Conservation (phyloP, 306 rosid species). For the Castanopsis chinensis region DNA sequence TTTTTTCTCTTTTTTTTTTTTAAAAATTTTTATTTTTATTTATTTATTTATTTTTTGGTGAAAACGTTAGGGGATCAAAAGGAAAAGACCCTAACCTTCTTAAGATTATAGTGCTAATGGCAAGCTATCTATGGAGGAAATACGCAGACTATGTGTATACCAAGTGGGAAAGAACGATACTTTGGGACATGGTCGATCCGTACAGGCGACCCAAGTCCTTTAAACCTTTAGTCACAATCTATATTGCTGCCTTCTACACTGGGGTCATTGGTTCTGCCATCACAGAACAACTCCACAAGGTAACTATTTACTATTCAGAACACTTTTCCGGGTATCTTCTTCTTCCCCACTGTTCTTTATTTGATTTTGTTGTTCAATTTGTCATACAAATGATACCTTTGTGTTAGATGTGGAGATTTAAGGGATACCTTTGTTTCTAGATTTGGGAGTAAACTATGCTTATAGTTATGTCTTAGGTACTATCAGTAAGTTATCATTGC, state of each 20-base stretch:
- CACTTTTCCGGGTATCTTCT: not conserved
- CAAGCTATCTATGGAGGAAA: slow-evolving; percentile 78
- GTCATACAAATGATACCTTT: not conserved
- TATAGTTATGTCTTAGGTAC: not conserved
- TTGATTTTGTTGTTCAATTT: not conserved
- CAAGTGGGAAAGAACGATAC: slow-evolving; percentile 83
- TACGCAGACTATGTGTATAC: slow-evolving; percentile 78
- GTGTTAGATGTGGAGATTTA: not conserved
- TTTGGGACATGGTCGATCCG: slow-evolving; percentile 90
- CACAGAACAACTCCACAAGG: slow-evolving; percentile 95
- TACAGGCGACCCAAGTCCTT: slow-evolving; percentile 80
- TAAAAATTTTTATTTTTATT: too few relatives aligned
- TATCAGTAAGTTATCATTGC: not conserved
- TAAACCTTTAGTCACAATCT: slow-evolving; percentile 69
- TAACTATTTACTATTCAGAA: not conserved
- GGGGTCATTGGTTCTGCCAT: slow-evolving; percentile 87
- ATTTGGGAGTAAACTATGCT: not conserved
- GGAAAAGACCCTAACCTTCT: too few relatives aligned
- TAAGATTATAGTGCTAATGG: slow-evolving; percentile 31
- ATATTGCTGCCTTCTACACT: slow-evolving; percentile 75
- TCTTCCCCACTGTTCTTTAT: too few relatives aligned
- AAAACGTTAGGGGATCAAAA: too few relatives aligned
- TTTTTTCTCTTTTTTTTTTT: accelerated
- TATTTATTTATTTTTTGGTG: too few relatives aligned
- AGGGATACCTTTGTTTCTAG: not conserved